phyloP scores from a whole-genome alignment of 441 rosid genomes.

The Gossypium davidsonii region DNA sequence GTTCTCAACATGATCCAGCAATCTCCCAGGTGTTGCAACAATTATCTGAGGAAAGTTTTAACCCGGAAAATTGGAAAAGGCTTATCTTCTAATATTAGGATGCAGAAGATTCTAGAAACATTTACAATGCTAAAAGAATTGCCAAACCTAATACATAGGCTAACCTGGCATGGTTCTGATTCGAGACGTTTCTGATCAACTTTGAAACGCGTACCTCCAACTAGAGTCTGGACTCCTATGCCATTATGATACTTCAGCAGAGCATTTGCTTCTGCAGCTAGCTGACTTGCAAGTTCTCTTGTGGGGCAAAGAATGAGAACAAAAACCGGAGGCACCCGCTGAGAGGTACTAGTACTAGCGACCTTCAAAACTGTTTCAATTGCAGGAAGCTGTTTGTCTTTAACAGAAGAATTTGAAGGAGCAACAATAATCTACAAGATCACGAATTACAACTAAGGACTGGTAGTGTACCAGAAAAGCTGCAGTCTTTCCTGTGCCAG shows the following conservation, averaged over 20 bases:
- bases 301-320: constrained; percentile 89
- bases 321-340: constrained; percentile 46
- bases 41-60: constrained; percentile 47
- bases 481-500: constrained; percentile 86
- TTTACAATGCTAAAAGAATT: background rate
- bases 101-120: background rate
- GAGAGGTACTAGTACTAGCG: constrained; percentile 27
- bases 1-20: constrained; percentile 88
- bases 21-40: constrained; percentile 93
- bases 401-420: constrained; percentile 35
- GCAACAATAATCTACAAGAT: constrained; percentile 21
- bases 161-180: constrained; percentile 85
- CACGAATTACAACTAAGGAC: constrained; percentile 14
- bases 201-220: constrained; percentile 88
- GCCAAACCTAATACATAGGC: constrained; percentile 16
- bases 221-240: constrained; percentile 72
- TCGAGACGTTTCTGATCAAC: constrained; percentile 80
- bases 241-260: constrained; percentile 74
- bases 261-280: constrained; percentile 91
- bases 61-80: constrained; percentile 12
- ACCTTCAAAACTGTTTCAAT: constrained; percentile 93
- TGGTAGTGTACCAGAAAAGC: constrained; percentile 74
- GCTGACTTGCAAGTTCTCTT: constrained; percentile 91
- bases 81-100: background rate
- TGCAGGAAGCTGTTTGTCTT: constrained; percentile 90